Evolutionary conservation across 2,329 filamentous ascomycete species (phyloP), one percentile per base, ranked within the genome.

Genomic region (Clonostachys rhizophaga): DNA sequence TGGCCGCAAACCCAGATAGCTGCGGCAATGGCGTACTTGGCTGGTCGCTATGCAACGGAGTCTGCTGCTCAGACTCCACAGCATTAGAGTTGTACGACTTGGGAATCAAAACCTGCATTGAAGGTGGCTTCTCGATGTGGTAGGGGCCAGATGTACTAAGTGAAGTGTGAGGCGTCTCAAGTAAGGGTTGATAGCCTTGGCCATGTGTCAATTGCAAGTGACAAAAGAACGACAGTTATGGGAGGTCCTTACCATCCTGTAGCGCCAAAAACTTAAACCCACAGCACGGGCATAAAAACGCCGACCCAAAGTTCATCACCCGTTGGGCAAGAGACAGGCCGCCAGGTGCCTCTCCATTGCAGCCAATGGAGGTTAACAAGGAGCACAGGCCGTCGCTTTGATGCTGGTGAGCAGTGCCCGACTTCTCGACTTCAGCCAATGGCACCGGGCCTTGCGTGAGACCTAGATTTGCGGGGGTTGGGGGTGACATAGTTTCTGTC

Each of bases 111-210:
- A 18, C 16, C 16, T 45, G 17, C 52, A 53, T 49, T 11, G 56
- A 50, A 47, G 49, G 48, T 46, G 50, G 44, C 50, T 56, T 56
- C 40, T 63, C 58, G 35, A 60, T 56, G 40, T 57, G 48, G 42
- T 69, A 71, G 9, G 66, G 59, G 18, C 56, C 54, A 34, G 55
- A 60, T 11, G 59, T 49, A 8, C 55, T 61, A 49, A 65, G 61
- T 33, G 57, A 54, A n/a, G 52, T 52, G 5, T 55, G 42, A 12
- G 54, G 52, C 24, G 57, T 47, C 36, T 53, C 52, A 6, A 57
- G 55, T 20, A 69, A 49, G 18, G 59, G 52, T 47, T 66, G 59
- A 47, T 70, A 70, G 14, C 60, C 68, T 69, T 57, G 35, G 17
- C 12, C 10, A 37, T 14, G 20, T 40, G 47, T 51, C 20, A 51